phyloP scores from a whole-genome alignment of 2,329 filamentous ascomycete genomes.

The Diaporthe citriasiana region DNA sequence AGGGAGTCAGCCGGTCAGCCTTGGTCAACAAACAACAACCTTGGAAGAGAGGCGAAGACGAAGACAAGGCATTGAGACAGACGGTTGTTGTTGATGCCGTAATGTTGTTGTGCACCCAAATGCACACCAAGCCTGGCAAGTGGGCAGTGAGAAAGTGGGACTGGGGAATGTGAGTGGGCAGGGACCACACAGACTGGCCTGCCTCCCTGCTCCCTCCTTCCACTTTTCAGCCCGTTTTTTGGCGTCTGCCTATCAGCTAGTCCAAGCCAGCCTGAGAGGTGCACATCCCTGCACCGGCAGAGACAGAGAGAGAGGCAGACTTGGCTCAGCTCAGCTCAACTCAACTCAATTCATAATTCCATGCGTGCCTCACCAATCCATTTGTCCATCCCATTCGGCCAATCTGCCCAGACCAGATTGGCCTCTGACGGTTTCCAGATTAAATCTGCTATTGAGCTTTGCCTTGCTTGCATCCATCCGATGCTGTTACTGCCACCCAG shows the following conservation, averaged over 20 bases:
- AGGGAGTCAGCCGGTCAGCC: background rate
- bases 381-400: background rate
- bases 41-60: background rate
- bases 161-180: background rate
- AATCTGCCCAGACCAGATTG: background rate
- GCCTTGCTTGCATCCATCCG: background rate
- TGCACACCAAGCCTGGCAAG: background rate
- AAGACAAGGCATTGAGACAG: background rate
- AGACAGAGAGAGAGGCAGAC: no score
- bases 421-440: background rate
- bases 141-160: background rate
- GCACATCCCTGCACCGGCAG: conserved; percentile 8
- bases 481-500: background rate
- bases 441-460: background rate
- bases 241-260: conserved; percentile 21
- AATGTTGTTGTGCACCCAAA: conserved; percentile 29
- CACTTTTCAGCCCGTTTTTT: background rate
- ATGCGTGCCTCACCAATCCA: background rate
- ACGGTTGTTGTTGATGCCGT: conserved; percentile 28
- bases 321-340: no score
- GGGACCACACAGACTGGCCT: background rate
- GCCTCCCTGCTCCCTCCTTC: background rate
- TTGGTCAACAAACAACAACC: background rate
- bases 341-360: background rate
- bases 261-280: background rate